Base-by-base conservation (phyloP, 768 basidiomycete species). In the Antrodiella citrinella region DNA sequence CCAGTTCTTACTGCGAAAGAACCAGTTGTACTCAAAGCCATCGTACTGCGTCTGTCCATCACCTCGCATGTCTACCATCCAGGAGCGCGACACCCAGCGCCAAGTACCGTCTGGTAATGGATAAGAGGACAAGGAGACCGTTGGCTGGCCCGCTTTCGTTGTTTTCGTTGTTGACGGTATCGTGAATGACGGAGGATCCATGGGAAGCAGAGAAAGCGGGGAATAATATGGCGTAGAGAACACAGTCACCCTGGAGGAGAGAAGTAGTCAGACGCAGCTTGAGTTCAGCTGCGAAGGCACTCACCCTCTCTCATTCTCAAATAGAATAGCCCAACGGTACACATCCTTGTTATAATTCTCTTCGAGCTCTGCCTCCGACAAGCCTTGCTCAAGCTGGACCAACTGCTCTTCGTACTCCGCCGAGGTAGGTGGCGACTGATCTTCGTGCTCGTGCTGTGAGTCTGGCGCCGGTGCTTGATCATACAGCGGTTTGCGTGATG, bases 1-100 rank as follows among this genome's bases (percentile, higher is more conserved):
- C 89, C 89, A 92, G 44, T 80, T 65, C 45, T 76, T 73, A 26
- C 68, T 64, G 15, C 84, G 78, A 57, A 91, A 92, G 52, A 70
- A 62, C 79, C 84, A 88, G 61, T 89, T 91, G 67, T 91, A 91
- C 65, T 91, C 86, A 57, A 89, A 91, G 47, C 88, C 88, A 57
- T 90, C 87, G 55, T 84, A 76, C 57, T 89, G 85, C 2, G 89
- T 83, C 57, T 84, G 77, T 46, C 86, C 85, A 20, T 86, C 80
- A 23, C 80, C 77, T 39, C 84, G 84, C 88, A 91, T 91, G 68
- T 91, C 89, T 51, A 91, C 79, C 85, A 91, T 86, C 88, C 88
- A 91, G 4, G 76, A 66, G 40, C 77, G 77, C 39, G 85, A 87
- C 1, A 89, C 80, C 88, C 88, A 91, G 47, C 68, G 75, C 89